Conservation (phyloP, 1,284 basidiomycete genomes). For the Tilletia setariae region DNA sequence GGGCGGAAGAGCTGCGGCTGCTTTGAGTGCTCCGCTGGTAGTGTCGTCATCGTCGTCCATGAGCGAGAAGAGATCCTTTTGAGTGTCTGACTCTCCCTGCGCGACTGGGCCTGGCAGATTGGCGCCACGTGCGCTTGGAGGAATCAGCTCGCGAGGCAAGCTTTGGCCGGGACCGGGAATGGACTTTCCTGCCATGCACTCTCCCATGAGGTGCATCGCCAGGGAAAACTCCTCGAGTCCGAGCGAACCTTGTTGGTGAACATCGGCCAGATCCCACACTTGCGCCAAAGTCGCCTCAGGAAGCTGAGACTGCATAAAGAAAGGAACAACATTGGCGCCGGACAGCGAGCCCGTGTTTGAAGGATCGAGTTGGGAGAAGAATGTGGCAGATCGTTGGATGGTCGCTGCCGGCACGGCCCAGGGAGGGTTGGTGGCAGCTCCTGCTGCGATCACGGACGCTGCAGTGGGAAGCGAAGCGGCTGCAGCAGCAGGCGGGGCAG, state of each 20-base stretch:
- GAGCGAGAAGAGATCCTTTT: slow-evolving; percentile 56
- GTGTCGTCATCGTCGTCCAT: slow-evolving; percentile 65
- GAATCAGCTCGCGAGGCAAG: slow-evolving; percentile 73
- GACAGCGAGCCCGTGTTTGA: slow-evolving; percentile 77
- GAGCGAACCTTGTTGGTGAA: slow-evolving; percentile 81
- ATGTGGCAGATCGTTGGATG: slow-evolving; percentile 1
- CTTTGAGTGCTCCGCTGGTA: slow-evolving; percentile 35
- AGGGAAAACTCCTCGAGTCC: slow-evolving; percentile 93
- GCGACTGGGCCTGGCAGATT: slow-evolving; percentile 43
- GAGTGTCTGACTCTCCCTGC: slow-evolving; percentile 46
- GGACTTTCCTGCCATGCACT: slow-evolving; percentile 77
- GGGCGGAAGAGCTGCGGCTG: slow-evolving; percentile 43
- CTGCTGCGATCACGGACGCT: slow-evolving; percentile 6
- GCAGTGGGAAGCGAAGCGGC: background rate
- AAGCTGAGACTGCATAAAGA: slow-evolving; percentile 88
- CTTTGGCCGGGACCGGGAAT: slow-evolving; percentile 59
- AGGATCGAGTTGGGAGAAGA: slow-evolving; percentile 76
- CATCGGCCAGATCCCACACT: slow-evolving; percentile 93
- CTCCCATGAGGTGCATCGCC: slow-evolving; percentile 90
- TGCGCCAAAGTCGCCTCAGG: slow-evolving; percentile 79
- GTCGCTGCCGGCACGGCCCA: slow-evolving; percentile 12
- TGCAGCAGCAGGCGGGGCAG: background rate
- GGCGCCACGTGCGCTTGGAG: slow-evolving; percentile 68
- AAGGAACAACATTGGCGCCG: slow-evolving; percentile 89
- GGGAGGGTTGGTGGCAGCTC: background rate